Base-by-base conservation (phyloP, 2,329 filamentous ascomycete genomes). In the Leptographium flavum region DNA sequence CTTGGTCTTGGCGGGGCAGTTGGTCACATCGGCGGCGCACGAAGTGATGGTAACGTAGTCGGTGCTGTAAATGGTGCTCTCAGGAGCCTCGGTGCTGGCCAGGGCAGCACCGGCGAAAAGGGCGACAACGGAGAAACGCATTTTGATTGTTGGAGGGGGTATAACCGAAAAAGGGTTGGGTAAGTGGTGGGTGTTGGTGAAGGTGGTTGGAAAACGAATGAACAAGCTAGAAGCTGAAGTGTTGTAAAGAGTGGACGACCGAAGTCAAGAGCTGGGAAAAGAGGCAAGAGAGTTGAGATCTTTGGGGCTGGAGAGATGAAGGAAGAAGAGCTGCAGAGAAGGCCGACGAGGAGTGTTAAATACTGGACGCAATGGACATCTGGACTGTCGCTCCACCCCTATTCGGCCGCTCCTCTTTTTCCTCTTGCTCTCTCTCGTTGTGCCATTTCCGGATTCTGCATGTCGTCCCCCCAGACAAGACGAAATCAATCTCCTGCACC, bases 21-120 rank as follows among this genome's bases (percentile, higher is more conserved):
- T 56, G 58, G 70, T 69, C 55, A 72, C 68, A 47, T 64, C 65
- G 15, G 71, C 61, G 49, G 59, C 68, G 63, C 75, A 79, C 44
- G 71, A 75, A 61, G 73, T 79, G 68, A 78, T 65, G 63, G 75
- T 79, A 54, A 74, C 65, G 58, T 70, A 66, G 58, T 76, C 67
- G 53, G 72, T 76, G 58, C 65, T 63, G 70, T 73, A 76, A 64
- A 77, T 64, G 57, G 73, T 69, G 56, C 57, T 60, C 48, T 53
- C 49, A 37, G 49, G 37, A 39, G 51, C 50, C 45, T 54, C 51
- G 37, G 55, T 53, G 30, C 53, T 36, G 39, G 60, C 57, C 54
- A 65, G 54, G 53, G 59, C 66, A 57, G 64, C 66, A 56, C 63
- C 67, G 54, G 66, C 68, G 57, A 76, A 65, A 57, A 63, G 60